Conservation (phyloP, 805 yeast species). For the Wickerhamomyces silvicola region DNA sequence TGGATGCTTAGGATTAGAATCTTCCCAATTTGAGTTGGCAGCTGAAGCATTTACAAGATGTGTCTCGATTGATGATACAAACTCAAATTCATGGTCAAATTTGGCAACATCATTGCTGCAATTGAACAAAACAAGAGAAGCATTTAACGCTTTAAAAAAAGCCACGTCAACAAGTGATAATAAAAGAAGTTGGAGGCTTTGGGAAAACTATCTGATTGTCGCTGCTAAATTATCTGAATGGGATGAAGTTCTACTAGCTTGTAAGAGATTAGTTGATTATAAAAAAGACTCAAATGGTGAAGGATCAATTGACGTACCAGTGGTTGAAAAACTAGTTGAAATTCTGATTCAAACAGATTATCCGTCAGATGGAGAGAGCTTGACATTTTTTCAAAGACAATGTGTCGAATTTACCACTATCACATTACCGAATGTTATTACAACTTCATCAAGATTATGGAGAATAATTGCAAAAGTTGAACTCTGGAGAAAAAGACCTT, state of each 20-base stretch:
- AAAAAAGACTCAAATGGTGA: constrained; percentile 55
- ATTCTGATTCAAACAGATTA: constrained; percentile 48
- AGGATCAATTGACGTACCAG: constrained; percentile 63
- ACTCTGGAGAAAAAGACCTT: constrained; percentile 79
- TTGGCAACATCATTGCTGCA: constrained; percentile 73
- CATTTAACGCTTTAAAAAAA: constrained; percentile 75
- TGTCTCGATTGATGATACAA: constrained; percentile 76
- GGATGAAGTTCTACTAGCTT: constrained; percentile 79
- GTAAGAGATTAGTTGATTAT: constrained; percentile 53
- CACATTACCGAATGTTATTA: constrained; percentile 61
- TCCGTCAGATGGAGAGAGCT: constrained; percentile 29
- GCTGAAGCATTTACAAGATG: constrained; percentile 91
- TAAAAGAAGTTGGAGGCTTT: constrained; percentile 78
- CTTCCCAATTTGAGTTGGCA: constrained; percentile 64
- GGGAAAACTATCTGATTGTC: constrained; percentile 80
- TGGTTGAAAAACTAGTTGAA: constrained; percentile 68
- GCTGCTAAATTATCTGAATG: constrained; percentile 81
- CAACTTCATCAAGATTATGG: constrained; percentile 63
- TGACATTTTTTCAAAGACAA: constrained; percentile 57
- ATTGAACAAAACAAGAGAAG: constrained; percentile 62
- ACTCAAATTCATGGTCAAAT: constrained; percentile 85
- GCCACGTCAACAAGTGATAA: constrained; percentile 68
- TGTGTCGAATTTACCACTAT: constrained; percentile 70
- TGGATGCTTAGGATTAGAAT: constrained; percentile 84
- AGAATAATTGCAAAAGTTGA: constrained; percentile 79